Base-by-base conservation (phyloP, 2,329 filamentous ascomycete genomes). In the Aspergillus arachidicola region DNA sequence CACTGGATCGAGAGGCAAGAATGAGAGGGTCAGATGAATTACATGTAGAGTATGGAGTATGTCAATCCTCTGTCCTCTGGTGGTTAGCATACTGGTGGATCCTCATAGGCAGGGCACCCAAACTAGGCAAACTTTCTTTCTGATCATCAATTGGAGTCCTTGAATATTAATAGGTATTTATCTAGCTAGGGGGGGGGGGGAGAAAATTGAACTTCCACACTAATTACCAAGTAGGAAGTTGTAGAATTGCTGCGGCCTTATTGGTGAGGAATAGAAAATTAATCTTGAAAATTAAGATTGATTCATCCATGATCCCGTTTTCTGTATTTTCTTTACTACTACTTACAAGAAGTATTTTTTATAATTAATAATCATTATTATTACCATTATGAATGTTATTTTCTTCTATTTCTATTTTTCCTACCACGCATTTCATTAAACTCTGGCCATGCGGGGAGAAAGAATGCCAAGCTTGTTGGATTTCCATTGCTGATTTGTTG, bases 111-210 rank as follows among this genome's bases (percentile, higher is more conserved):
- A 64, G 57, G 62, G 56, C 62, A 62, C 57, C 58, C 43, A 64
- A 56, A 58, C 61, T 60, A 67, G 67, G 65, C 63, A 64, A 68
- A 68, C 64, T 64, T 63, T 64, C 48, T 57, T 41, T 55, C 62
- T 56, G 36, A 56, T 50, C 56, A 61, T 61, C 53, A 56, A 60
- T 63, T 54, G 51, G 36, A 55, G 46, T 26, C 56, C 6, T 19
- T 36, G 16, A 38, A 43, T 45, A 61, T 41, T 30, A 46, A 38
- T 38, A 57, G 21, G 43, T 51, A 14, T 55, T 55, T 51, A 3
- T 41, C 7, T 7, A 10, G 50, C 14, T 19, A 53, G 26, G 26
- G 50, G n/a, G n/a, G 21, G 11, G 3, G 50, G n/a, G n/a, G 21
- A 6, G 3, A 6, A 53, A 53, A 53, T 53, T n/a, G 50, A 53